phyloP scores from a whole-genome alignment of 176 grass and related monocot species.

The Zizania latifolia region DNA sequence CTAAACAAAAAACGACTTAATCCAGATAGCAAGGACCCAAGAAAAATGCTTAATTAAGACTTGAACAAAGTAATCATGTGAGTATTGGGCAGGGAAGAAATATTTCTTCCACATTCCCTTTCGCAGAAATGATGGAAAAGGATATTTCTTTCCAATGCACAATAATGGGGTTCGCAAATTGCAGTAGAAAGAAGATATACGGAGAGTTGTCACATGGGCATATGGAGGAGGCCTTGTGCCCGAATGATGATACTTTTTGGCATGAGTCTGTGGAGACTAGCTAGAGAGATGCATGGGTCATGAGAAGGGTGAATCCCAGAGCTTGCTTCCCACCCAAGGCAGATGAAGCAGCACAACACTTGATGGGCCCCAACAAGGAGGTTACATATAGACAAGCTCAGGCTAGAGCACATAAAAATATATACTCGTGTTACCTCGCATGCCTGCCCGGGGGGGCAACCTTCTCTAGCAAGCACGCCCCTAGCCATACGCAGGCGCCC shows the following conservation, averaged over 20 bases:
- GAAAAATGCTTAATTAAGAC: not conserved
- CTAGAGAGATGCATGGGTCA: too few species aligned
- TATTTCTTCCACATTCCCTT: conserved; percentile 11
- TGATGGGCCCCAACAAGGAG: conserved; percentile 76
- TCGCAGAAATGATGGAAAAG: conserved; percentile 53
- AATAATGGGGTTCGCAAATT: conserved; percentile 49
- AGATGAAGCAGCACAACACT: conserved; percentile 76
- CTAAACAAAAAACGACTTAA: not conserved
- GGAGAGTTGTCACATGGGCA: conserved; percentile 75
- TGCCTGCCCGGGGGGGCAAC: conserved; percentile 43
- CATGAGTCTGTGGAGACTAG: conserved; percentile 44
- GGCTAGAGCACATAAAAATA: conserved; percentile 47
- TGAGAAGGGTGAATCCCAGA: conserved; percentile 43
- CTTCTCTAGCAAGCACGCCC: conserved; percentile 59
- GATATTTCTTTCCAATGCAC: conserved; percentile 41
- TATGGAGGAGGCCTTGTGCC: conserved; percentile 46
- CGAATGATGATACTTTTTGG: conserved; percentile 92
- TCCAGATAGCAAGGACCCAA: not conserved
- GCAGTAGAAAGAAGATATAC: conserved; percentile 33
- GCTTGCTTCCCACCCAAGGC: conserved; percentile 93
- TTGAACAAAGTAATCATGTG: conserved; percentile 9
- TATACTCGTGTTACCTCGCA: conserved; percentile 41
- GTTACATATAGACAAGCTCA: conserved; percentile 30
- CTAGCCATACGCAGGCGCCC: not conserved
- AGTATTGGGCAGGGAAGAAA: not conserved